Evolutionary conservation across 2,329 filamentous ascomycete species (phyloP).

Genomic region (Boeremia exigua): DNA sequence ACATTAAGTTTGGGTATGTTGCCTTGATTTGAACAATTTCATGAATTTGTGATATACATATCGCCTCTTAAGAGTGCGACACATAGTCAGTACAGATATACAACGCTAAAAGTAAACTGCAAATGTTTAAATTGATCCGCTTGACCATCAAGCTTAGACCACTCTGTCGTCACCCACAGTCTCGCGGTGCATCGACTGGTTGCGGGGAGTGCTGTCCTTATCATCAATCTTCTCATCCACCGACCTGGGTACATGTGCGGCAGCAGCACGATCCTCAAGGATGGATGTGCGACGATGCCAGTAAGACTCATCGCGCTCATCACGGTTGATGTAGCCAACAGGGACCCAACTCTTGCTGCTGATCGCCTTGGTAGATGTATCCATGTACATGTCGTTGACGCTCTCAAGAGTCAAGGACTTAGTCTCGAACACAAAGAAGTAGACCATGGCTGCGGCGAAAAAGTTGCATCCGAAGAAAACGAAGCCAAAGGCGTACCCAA

Average conservation of each 20-base stretch:
- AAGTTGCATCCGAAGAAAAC: constrained; percentile 47
- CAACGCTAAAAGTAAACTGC: not conserved
- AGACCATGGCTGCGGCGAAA: constrained; percentile 36
- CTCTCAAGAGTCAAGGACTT: constrained; percentile 45
- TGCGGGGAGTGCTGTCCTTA: constrained; percentile 30
- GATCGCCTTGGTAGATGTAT: constrained; percentile 32
- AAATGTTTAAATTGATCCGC: not conserved
- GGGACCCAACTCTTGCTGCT: constrained; percentile 45
- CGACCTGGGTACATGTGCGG: constrained; percentile 12
- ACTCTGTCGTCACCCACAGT: constrained; percentile 20
- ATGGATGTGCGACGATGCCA: constrained; percentile 34
- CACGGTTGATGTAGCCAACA: constrained; percentile 38
- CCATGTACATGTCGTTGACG: constrained; percentile 45
- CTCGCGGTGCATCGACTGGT: constrained; percentile 32
- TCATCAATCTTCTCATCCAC: constrained; percentile 28
- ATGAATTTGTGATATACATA: not conserved
- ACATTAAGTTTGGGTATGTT: not conserved
- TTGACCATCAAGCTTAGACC: constrained; percentile 3
- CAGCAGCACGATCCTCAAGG: constrained; percentile 19
- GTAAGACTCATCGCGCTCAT: constrained; percentile 36
- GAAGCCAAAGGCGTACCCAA: constrained; percentile 44
- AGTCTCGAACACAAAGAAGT: constrained; percentile 46
- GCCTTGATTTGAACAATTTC: not conserved
- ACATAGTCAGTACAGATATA: not conserved
- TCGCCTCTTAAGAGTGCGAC: not conserved